Evolutionary conservation across 129 eudicot genomes (phyloP).

Genomic region (Lactuca sativa): DNA sequence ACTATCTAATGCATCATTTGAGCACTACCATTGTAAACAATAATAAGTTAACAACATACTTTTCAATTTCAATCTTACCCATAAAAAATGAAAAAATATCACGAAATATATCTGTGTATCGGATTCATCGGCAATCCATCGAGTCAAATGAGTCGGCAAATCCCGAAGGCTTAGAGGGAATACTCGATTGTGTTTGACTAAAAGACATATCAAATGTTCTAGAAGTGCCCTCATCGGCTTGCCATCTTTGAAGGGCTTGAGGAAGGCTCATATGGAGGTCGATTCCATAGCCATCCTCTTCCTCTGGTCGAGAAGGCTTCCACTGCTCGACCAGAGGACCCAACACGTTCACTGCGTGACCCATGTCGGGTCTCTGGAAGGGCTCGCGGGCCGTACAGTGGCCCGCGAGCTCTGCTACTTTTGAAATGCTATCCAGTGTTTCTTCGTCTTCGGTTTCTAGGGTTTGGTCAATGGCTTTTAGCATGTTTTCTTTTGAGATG

Average conservation of each 20-base stretch:
- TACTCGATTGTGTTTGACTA: conserved; percentile 59
- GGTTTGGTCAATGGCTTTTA: conserved; percentile 47
- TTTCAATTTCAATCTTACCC: conserved; percentile 13
- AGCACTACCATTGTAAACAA: conserved; percentile 21
- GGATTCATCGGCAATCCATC: conserved; percentile 64
- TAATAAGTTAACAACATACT: conserved; percentile 18
- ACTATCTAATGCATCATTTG: conserved; percentile 19
- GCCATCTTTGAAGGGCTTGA: conserved; percentile 90
- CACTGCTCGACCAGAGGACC: conserved; percentile 62
- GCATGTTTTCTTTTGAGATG: conserved; percentile 46
- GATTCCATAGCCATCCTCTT: conserved; percentile 67
- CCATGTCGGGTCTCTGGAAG: conserved; percentile 59
- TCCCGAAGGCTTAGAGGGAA: conserved; percentile 81
- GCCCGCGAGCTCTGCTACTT: conserved; percentile 68
- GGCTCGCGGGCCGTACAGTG: conserved; percentile 67
- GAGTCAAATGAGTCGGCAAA: conserved; percentile 75
- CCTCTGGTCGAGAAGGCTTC: conserved; percentile 54
- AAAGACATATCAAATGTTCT: conserved; percentile 60
- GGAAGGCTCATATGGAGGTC: conserved; percentile 87
- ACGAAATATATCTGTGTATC: conserved; percentile 18
- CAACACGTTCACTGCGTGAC: conserved; percentile 50
- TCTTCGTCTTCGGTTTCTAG: conserved; percentile 54
- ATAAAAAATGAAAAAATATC: conserved; percentile 39
- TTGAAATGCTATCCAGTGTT: conserved; percentile 46
- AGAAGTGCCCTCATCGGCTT: conserved; percentile 88